Evolutionary conservation across 345 rosid species (phyloP), one percentile per base, ranked within the genome.

Genomic region (Syzygium grande): DNA sequence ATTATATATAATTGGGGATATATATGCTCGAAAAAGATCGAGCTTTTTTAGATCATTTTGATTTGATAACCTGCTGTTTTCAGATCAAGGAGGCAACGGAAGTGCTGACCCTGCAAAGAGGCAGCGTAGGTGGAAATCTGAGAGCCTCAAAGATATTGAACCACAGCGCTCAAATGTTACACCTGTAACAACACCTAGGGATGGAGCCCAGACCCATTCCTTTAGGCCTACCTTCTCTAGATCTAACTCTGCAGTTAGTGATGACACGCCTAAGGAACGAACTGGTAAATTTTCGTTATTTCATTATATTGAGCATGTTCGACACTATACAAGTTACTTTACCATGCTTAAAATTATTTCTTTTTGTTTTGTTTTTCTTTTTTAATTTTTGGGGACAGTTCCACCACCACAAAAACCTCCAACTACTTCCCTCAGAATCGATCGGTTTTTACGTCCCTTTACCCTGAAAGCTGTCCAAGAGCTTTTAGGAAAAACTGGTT

Each of bases 381-480:
- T 52, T 34, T 22, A 38, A 38, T 38, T 38, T 21, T 73, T 46
- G 46, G 52, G 88, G 88, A 85, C 95, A 98, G 99, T 98, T 92
- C 99, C 98, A 30, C 98, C 95, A 30, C 93, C 99, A 34, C 96
- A 94, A 84, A 96, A 92, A 59, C 91, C 96, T 90, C 93, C 96
- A 16, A 97, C 98, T 13, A 93, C 92, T 87, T 95, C 99, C 84
- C 98, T 98, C 88, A 94, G 94, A 90, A 93, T 98, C 84, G 99
- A 98, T 91, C 94, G 90, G 54, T 98, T 98, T 92, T 88, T 98
- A 86, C 98, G 99, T 85, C 99, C 99, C 30, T 98, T 98, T 86
- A 98, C 99, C 13, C 91, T 98, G 89, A 97, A 95, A 88, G 99
- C 99, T 92, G 99, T 97, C 86, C 99, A 98, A 89, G 99, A 96